Evolutionary conservation across 2,329 filamentous ascomycete species (phyloP).

Genomic region (Trichoderma cornu-damae): DNA sequence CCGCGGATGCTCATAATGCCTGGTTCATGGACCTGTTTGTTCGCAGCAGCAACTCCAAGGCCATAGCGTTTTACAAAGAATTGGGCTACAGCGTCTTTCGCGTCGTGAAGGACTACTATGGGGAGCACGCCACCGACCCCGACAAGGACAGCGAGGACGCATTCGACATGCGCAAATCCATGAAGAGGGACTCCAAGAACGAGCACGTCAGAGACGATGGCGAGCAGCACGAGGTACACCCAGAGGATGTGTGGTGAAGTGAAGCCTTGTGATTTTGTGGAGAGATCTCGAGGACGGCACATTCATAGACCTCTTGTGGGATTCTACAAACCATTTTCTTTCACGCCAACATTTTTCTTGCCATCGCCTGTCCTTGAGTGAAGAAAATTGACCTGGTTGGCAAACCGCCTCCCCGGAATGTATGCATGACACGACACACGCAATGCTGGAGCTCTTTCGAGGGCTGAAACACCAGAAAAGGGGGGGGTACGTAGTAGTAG

Average conservation of each 20-base stretch:
- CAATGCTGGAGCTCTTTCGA: no score
- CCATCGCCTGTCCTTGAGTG: no score
- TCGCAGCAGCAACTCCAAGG: slow-evolving; percentile 77
- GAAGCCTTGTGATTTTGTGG: background rate
- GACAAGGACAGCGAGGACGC: slow-evolving; percentile 71
- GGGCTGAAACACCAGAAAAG: no score
- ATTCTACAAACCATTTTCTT: background rate
- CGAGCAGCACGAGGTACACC: slow-evolving; percentile 69
- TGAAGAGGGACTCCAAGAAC: slow-evolving; percentile 70
- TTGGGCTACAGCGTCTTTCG: slow-evolving; percentile 92
- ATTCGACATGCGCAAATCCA: slow-evolving; percentile 92
- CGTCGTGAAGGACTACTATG: slow-evolving; percentile 87
- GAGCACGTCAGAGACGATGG: slow-evolving; percentile 78
- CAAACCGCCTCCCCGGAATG: no score
- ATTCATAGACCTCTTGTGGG: background rate
- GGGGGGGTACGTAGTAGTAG: no score
- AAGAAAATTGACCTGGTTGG: no score
- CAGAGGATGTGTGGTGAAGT: slow-evolving; percentile 83
- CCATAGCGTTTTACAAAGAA: slow-evolving; percentile 81
- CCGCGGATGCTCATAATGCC: slow-evolving; percentile 73
- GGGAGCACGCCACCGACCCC: slow-evolving; percentile 67
- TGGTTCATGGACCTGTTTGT: slow-evolving; percentile 98
- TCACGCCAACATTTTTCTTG: no score
- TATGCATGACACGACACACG: no score
- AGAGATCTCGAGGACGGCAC: no score